phyloP scores from a whole-genome alignment of 2,329 filamentous ascomycete species.

The Berkeleyomyces basicola region DNA sequence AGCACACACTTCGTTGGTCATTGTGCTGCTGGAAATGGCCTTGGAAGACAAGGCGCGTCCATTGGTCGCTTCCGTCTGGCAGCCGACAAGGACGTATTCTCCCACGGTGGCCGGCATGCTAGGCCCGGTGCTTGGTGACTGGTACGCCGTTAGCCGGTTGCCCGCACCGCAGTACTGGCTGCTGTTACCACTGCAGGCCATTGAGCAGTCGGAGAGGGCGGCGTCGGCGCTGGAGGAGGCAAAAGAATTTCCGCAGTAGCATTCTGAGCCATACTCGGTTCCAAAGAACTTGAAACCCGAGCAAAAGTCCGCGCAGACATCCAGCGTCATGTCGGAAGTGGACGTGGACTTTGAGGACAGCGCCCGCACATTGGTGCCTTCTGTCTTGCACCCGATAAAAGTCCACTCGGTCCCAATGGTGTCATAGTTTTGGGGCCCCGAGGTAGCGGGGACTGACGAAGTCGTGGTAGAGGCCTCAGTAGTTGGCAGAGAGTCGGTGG shows the following conservation, averaged over 20 bases:
- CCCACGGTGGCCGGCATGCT: slow-evolving; percentile 21
- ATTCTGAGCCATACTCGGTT: slow-evolving; percentile 24
- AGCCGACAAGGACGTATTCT: slow-evolving; percentile 22
- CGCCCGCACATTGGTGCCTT: slow-evolving; percentile 22
- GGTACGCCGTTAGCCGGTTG: slow-evolving; percentile 22
- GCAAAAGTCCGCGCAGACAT: slow-evolving; percentile 22
- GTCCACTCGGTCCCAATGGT: slow-evolving; percentile 22
- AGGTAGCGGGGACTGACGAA: slow-evolving; percentile 17
- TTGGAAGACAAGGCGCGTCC: slow-evolving; percentile 21
- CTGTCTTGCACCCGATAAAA: slow-evolving; percentile 27
- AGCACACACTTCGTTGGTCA: slow-evolving; percentile 22
- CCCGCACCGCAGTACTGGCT: slow-evolving; percentile 22
- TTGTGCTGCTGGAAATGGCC: slow-evolving; percentile 17
- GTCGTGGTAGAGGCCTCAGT: background rate
- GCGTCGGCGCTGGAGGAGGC: slow-evolving; percentile 18
- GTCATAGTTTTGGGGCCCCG: slow-evolving; percentile 20
- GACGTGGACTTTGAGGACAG: slow-evolving; percentile 19
- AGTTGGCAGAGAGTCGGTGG: too few species aligned
- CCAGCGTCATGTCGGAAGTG: slow-evolving; percentile 21
- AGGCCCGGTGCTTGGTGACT: slow-evolving; percentile 18
- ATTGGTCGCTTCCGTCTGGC: slow-evolving; percentile 23
- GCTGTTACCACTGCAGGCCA: slow-evolving; percentile 21
- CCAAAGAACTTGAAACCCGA: slow-evolving; percentile 26
- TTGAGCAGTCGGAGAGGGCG: slow-evolving; percentile 21
- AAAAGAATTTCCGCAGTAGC: slow-evolving; percentile 24